phyloP scores from a whole-genome alignment of 225 moss, liverwort and hornwort species.

The Bryum argenteum region DNA sequence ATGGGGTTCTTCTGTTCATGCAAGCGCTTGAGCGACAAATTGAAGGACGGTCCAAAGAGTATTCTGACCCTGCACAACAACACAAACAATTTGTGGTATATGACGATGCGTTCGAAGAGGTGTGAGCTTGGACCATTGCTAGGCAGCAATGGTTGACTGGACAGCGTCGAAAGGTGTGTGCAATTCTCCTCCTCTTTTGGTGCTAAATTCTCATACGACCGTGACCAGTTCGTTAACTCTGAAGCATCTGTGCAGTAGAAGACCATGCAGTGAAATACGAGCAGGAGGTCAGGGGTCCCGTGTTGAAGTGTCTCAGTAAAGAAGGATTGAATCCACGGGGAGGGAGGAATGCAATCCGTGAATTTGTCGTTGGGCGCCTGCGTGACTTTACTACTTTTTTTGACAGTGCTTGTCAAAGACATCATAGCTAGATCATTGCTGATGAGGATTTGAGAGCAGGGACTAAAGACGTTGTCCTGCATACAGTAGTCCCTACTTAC shows the following conservation, averaged over 20 bases:
- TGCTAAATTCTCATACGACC: no score
- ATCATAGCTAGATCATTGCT: constrained; percentile 72
- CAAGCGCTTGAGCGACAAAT: constrained; percentile 76
- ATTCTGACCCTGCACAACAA: constrained; percentile 62
- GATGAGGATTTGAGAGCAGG: constrained; percentile 77
- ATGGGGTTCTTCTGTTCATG: constrained; percentile 64
- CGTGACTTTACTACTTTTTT: no score
- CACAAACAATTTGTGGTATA: constrained; percentile 86
- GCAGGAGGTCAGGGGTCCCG: constrained; percentile 74
- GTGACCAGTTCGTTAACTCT: no score
- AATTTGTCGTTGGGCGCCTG: constrained; percentile 57
- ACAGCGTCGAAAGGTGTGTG: constrained; percentile 56
- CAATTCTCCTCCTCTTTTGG: constrained; percentile 6
- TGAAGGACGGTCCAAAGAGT: constrained; percentile 61
- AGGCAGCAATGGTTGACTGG: constrained; percentile 83
- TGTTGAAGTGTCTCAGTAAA: constrained; percentile 61
- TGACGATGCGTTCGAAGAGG: constrained; percentile 72
- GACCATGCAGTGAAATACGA: constrained; percentile 68
- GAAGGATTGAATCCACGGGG: constrained; percentile 61
- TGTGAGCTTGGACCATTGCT: constrained; percentile 69
- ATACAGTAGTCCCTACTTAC: constrained; percentile 78
- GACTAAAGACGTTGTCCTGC: constrained; percentile 68
- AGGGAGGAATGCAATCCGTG: constrained; percentile 63
- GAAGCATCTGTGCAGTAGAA: constrained; percentile 57
- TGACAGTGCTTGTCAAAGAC: no score